These are phyloP conservation scores for Platismatia glauca DNA, from an alignment of 495 filamentous ascomycete genomes.

Conservation along the genomic window DNA sequence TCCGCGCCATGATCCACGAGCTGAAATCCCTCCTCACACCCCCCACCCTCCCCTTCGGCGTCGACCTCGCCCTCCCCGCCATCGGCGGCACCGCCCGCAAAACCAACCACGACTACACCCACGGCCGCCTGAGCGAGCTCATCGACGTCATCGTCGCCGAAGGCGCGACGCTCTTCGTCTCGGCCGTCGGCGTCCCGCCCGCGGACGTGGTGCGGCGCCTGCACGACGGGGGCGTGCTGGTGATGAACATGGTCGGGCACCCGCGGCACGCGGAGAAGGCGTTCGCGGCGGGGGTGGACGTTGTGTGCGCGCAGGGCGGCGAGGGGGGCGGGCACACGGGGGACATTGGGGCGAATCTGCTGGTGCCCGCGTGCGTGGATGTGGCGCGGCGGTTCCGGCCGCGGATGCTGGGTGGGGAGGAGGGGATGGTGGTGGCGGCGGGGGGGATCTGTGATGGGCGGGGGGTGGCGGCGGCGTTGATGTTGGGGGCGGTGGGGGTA, in stretches of 20 bases:
- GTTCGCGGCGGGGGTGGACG: slow-evolving; percentile 68
- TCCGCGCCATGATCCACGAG: slow-evolving; percentile 71
- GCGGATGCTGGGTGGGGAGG: slow-evolving; percentile 43
- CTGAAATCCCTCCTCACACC: slow-evolving; percentile 59
- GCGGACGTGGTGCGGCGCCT: slow-evolving; percentile 53
- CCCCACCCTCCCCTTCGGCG: slow-evolving; percentile 66
- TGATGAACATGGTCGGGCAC: slow-evolving; percentile 95
- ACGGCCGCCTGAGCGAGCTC: slow-evolving; percentile 71
- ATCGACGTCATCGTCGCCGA: slow-evolving; percentile 71
- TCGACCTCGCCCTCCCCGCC: slow-evolving; percentile 81
- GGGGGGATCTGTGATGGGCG: slow-evolving; percentile 69
- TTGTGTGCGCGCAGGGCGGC: slow-evolving; percentile 75
- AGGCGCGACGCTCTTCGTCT: slow-evolving; percentile 72
- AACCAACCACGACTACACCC: slow-evolving; percentile 89
- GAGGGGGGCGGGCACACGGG: slow-evolving; percentile 77
- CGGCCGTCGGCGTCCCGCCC: slow-evolving; percentile 75
- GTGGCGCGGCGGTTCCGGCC: slow-evolving; percentile 53
- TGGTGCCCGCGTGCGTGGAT: slow-evolving; percentile 69
- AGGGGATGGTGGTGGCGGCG: slow-evolving; percentile 63
- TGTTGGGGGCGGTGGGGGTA: slow-evolving; percentile 65
- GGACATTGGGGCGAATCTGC: slow-evolving; percentile 59
- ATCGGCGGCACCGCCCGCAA: slow-evolving; percentile 68
- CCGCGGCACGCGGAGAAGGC: slow-evolving; percentile 84
- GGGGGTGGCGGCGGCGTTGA: slow-evolving; percentile 58
- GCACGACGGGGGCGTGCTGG: too few relatives aligned